Conservation (phyloP, 139 green algal genomes). For the Nannochloris sp. region DNA sequence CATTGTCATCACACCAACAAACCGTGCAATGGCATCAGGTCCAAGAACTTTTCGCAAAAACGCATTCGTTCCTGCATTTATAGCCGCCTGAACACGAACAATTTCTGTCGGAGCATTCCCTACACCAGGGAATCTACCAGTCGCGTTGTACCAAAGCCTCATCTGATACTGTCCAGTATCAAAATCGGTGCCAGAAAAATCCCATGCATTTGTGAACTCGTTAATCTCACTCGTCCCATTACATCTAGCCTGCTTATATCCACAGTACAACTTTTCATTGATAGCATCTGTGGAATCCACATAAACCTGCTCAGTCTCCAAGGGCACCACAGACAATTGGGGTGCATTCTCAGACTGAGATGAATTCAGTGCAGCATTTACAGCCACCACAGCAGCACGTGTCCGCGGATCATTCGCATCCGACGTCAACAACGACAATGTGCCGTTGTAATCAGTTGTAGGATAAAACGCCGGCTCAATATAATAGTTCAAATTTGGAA, state of each 20-base stretch:
- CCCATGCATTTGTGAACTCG: slow-evolving; percentile 20
- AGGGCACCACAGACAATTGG: background rate
- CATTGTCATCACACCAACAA: slow-evolving; percentile 45
- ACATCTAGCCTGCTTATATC: slow-evolving; percentile 33
- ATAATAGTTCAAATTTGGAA: slow-evolving; percentile 1
- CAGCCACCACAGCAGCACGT: background rate
- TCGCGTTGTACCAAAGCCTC: slow-evolving; percentile 42
- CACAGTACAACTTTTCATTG: slow-evolving; percentile 47
- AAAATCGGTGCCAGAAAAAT: slow-evolving; percentile 23
- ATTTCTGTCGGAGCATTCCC: slow-evolving; percentile 9
- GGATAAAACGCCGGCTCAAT: slow-evolving; percentile 8
- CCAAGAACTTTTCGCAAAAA: slow-evolving; percentile 28
- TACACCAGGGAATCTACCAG: slow-evolving; percentile 3
- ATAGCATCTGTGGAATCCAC: slow-evolving; percentile 14
- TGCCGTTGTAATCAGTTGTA: slow-evolving; percentile 3
- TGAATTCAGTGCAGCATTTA: background rate
- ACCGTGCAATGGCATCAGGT: background rate
- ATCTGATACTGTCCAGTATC: slow-evolving; percentile 5
- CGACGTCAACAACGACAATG: background rate
- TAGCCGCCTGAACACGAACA: slow-evolving; percentile 13
- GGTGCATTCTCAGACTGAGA: background rate
- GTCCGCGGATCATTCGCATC: slow-evolving; percentile 2
- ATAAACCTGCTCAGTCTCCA: slow-evolving; percentile 3
- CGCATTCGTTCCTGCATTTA: slow-evolving; percentile 40
- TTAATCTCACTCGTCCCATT: slow-evolving; percentile 5